Evolutionary conservation across 345 rosid species (phyloP).

Genomic region (Conringia planisiliqua): DNA sequence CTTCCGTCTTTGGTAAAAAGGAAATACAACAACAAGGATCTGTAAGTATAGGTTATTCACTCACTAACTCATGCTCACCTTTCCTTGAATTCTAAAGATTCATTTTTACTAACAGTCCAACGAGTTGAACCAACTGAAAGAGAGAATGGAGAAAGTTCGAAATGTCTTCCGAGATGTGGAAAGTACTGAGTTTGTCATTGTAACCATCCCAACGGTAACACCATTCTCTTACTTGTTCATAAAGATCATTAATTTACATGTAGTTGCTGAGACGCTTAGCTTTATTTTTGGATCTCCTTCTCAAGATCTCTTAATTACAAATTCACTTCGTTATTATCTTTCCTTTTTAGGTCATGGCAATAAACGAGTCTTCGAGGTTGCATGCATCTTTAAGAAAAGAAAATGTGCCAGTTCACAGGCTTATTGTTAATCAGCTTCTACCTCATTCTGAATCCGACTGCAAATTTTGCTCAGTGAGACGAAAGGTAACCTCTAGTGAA

Average conservation of each 20-base stretch:
- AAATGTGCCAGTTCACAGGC: conserved; percentile 58
- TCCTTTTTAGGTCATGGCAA: conserved; percentile 59
- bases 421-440: conserved; percentile 66
- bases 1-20: conserved; percentile 56
- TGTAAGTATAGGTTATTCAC: conserved; percentile 43
- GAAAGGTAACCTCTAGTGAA: conserved; percentile 47
- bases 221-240: conserved; percentile 13
- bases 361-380: conserved; percentile 72
- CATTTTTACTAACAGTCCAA: conserved; percentile 38
- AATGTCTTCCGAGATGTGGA: conserved; percentile 59
- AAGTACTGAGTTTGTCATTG: conserved; percentile 71
- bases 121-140: conserved; percentile 59
- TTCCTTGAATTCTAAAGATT: neutral
- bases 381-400: conserved; percentile 63
- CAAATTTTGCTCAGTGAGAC: conserved; percentile 62
- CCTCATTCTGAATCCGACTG: conserved; percentile 59
- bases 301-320: neutral
- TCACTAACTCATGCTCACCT: neutral
- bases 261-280: neutral
- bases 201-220: conserved; percentile 79
- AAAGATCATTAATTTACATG: neutral
- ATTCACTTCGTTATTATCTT: conserved; percentile 8
- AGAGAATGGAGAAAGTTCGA: conserved; percentile 65
- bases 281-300: neutral
- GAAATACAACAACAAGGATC: conserved; percentile 42